These are phyloP conservation scores for Porodaedalea pini DNA, from an alignment of 1,284 basidiomycete genomes.

Conservation along the genomic window DNA sequence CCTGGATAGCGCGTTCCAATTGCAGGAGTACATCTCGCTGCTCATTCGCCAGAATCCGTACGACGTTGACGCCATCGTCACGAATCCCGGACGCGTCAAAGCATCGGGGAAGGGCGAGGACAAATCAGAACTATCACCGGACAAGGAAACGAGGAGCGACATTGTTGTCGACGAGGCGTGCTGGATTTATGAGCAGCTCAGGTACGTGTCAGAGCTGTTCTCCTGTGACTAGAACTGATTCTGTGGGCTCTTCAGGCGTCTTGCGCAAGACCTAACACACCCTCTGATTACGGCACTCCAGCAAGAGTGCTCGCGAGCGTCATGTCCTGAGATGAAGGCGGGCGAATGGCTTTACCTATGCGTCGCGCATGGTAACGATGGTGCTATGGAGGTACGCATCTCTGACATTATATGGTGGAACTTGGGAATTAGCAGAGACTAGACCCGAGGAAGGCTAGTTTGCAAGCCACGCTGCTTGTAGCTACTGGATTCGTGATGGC, in stretches of 20 bases:
- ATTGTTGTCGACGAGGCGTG: constrained; percentile 73
- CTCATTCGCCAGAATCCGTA: constrained; percentile 85
- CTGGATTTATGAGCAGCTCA: constrained; percentile 94
- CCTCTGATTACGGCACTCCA: constrained; percentile 86
- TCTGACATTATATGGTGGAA: too few species aligned
- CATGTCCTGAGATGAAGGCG: constrained; percentile 96
- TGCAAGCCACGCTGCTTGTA: too few species aligned
- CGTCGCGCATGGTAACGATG: constrained; percentile 83
- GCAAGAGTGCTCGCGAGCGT: constrained; percentile 75
- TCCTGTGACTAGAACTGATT: constrained; percentile 10
- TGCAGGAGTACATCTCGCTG: constrained; percentile 91
- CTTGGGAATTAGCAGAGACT: too few species aligned
- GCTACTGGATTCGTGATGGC: too few species aligned
- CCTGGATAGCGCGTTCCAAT: constrained; percentile 87
- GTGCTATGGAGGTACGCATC: constrained; percentile 63
- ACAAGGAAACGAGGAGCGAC: constrained; percentile 45
- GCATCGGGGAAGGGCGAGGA: constrained; percentile 39
- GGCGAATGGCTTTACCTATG: constrained; percentile 96
- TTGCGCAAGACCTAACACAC: constrained; percentile 89
- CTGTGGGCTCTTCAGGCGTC: constrained; percentile 54
- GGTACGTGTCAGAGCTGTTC: constrained; percentile 47
- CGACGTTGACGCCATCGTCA: constrained; percentile 79
- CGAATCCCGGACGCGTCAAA: constrained; percentile 53
- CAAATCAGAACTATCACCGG: constrained; percentile 29
- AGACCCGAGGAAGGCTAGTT: too few species aligned